Base-by-base conservation (phyloP, 2,329 filamentous ascomycete genomes). In the Colletotrichum paranaense region DNA sequence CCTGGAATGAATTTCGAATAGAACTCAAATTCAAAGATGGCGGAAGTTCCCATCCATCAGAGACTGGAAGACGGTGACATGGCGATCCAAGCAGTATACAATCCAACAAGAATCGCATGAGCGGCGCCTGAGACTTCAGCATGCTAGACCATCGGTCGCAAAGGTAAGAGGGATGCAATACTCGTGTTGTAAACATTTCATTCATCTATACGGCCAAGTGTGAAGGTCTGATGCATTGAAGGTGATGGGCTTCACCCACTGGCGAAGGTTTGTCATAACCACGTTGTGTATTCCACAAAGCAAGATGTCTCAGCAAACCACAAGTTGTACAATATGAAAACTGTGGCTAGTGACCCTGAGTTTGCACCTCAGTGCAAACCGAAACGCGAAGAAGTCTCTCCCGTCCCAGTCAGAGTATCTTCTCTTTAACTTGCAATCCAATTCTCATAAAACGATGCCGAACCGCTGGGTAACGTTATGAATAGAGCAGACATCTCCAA, bases 21-120 rank as follows among this genome's bases (percentile, higher is more conserved):
- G 83, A 81, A 85, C 82, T 77, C 81, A 79, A 81, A 80, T 80
- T 80, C 77, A 42, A 76, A 75, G 76, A 78, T 78, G 76, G 76
- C 78, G 81, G 78, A 74, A 77, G 78, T 78, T 74, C 65, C 77
- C 76, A 76, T 74, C 58, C 52, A 67, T 68, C 70, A 72, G 69
- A 52, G 74, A 73, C 24, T 28, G 28, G 42, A 69, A 75, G 71
- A 74, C 71, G 68, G 62, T 64, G 70, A 70, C 72, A 53, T 74
- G 67, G 67, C 74, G 68, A 62, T 46, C 53, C n/a, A 28, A 9
- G 58, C 19, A 26, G 62, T 16, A 38, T 38, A 73, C 46, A 57
- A 30, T 28, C 22, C 38, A 5, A 26, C 19, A 11, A 11, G 16
- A 32, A 16, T n/a, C 14, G 28, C 14, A 7, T 28, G 19, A 14